Base-by-base conservation (phyloP, 2,329 filamentous ascomycete species). In the Apiospora koreana region DNA sequence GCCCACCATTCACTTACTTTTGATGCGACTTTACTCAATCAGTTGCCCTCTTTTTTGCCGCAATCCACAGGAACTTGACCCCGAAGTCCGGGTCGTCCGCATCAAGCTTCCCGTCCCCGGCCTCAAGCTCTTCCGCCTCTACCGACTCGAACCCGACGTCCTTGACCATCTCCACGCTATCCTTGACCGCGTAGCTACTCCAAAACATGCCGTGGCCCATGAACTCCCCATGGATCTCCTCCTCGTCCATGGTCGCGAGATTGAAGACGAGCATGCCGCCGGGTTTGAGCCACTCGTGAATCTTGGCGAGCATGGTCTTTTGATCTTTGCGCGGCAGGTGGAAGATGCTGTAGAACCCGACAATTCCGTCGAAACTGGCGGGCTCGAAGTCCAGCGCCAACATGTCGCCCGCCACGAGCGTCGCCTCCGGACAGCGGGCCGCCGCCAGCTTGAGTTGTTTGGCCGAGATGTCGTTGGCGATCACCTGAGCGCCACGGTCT, bases 281-380 rank as follows among this genome's bases (percentile, higher is more conserved):
- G 0, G 84, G 84, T 72, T 82, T 85, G 46, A 90, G 75, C 88
- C 87, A 90, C 8, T 48, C 58, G 0, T 71, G 73, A 25, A 88
- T 82, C 46, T 82, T 80, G n/a, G 68, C 46, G 28, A 89, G 73
- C 69, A 89, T 80, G 28, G 77, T 76, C 0, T 72, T 77, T 77
- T 89, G 87, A 74, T 89, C 86, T 1, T 78, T 77, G 7, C 82
- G 81, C 1, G 87, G 86, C 6, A 90, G 81, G 73, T 89, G 88
- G 68, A 88, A 84, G 68, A 90, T 76, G 43, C 84, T 87, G 77
- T 88, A 89, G 74, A 89, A 83, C 0, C 79, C 87, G 0, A 86
- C 73, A 1, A 88, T 81, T 5, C 83, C 86, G 70, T 88, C 83
- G 69, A 89, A 81, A 0, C 79, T 79, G 0, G 62, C 76, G 0